Conservation (phyloP, 2,329 filamentous ascomycete genomes). For the Fusarium brevicatenulatum region DNA sequence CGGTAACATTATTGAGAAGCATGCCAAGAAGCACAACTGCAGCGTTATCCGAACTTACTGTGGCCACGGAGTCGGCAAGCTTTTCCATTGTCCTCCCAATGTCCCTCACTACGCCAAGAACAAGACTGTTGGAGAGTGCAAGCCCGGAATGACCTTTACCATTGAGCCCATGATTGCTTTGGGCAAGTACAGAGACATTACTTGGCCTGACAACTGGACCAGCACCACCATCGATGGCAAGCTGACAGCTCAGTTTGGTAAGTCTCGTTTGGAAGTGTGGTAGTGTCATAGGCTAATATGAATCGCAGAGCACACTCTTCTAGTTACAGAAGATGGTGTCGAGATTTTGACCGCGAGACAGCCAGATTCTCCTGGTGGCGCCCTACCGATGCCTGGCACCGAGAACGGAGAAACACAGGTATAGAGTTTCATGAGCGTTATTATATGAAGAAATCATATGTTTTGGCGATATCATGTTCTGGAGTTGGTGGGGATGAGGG, state of each 20-base stretch:
- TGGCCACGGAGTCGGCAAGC: conserved; percentile 91
- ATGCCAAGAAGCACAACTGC: conserved; percentile 85
- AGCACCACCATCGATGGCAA: conserved; percentile 92
- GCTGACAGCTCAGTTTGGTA: conserved; percentile 91
- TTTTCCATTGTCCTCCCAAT: conserved; percentile 94
- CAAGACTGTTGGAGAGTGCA: conserved; percentile 93
- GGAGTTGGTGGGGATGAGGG: conserved; percentile 26
- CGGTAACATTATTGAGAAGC: conserved; percentile 94
- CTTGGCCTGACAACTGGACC: conserved; percentile 99
- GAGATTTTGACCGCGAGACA: conserved; percentile 82
- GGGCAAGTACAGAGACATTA: conserved; percentile 90
- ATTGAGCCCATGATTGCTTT: conserved; percentile 99
- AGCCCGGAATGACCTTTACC: conserved; percentile 97
- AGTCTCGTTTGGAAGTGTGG: conserved; percentile 45
- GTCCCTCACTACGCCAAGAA: conserved; percentile 98
- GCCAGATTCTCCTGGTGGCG: conserved; percentile 78
- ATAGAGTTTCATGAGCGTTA: conserved; percentile 9
- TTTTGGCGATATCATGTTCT: conserved; percentile 16
- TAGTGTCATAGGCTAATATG: conserved; percentile 33
- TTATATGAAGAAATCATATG: not conserved
- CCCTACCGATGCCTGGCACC: conserved; percentile 65
- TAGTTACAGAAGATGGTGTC: conserved; percentile 84
- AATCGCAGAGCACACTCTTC: conserved; percentile 76
- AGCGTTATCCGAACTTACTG: conserved; percentile 96
- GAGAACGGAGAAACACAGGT: conserved; percentile 27